Base-by-base conservation (phyloP, 805 yeast species). In the Starmerella floricola region DNA sequence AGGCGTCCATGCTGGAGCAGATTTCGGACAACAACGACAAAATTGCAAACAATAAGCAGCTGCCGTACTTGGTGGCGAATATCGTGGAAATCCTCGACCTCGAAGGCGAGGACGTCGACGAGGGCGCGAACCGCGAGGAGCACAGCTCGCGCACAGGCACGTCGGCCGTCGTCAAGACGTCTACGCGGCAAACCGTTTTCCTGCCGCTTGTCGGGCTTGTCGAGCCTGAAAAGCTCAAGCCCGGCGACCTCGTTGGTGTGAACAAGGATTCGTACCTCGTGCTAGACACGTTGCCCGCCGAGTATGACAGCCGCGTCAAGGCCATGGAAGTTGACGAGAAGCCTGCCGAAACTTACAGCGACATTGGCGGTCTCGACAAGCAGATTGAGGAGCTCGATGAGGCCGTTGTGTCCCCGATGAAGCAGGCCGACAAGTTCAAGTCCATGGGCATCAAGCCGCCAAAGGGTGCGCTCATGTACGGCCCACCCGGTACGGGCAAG, bases 321-420 rank as follows among this genome's bases (percentile, higher is more conserved):
- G 97, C 97, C 11, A 84, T 91, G 99, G 98, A 91, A 63, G 98
- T 91, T 39, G 99, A 91, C 61, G 98, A 91, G 65, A 87, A 88
- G 60, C 99, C 99, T 46, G 81, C 94, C 1, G 98, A 91, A 62
- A 85, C 95, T 10, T 91, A 91, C 59, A 78, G 93, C 1, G 98
- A 91, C 61, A 93, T 91, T 54, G 99, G 99, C 59, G 99, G 99
- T 10, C 71, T 91, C 55, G 97, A 88, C 63, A 91, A 91, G 65
- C 99, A 91, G 63, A 91, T 91, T 55, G 97, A 91, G 66, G 99
- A 91, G 63, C 71, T 91, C 47, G 95, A 88, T 42, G 99, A 91
- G 67, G 99, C 97, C 1, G 95, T 91, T 38, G 99, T 91, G 20
- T 71, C 91, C 48, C 99, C 99, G 27, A 86, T 91, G 94, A 88